These are phyloP conservation scores for Vickermania ingenoplastis DNA, from an alignment of 208 protist species.

Conservation along the genomic window DNA sequence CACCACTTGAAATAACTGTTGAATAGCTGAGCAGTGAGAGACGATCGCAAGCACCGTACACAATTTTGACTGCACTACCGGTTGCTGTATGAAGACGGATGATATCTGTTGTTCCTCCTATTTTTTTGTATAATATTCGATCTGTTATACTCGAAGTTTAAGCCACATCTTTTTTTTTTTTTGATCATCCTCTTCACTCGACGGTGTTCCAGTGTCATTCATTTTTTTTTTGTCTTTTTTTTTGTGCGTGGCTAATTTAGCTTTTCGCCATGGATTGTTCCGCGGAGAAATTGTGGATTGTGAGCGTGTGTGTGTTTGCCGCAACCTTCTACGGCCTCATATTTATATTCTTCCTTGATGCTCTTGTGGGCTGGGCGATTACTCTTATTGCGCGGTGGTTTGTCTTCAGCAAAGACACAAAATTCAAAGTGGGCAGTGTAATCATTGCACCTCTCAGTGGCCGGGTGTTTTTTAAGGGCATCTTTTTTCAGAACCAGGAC, in stretches of 20 bases:
- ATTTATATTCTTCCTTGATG: slow-evolving; percentile 61
- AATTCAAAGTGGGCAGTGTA: slow-evolving; percentile 37
- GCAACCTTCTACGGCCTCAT: slow-evolving; percentile 47
- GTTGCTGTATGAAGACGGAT: no score
- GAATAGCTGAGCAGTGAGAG: no score
- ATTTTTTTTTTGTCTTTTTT: slow-evolving; percentile 7
- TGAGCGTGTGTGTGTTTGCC: slow-evolving; percentile 63
- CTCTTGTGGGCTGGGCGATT: slow-evolving; percentile 24
- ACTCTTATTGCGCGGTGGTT: slow-evolving; percentile 48
- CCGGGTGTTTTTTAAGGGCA: slow-evolving; percentile 62
- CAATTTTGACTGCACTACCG: no score
- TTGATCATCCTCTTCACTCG: not conserved
- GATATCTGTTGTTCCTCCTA: no score
- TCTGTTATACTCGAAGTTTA: no score
- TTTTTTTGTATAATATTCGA: no score
- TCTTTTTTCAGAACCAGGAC: slow-evolving; percentile 75
- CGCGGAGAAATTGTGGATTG: slow-evolving; percentile 31
- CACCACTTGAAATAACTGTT: no score
- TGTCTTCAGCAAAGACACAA: slow-evolving; percentile 47
- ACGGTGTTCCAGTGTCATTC: not conserved
- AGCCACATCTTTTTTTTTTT: no score
- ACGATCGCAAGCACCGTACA: no score
- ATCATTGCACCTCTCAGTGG: slow-evolving; percentile 49
- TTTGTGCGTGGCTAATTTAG: slow-evolving; percentile 1
- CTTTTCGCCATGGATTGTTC: slow-evolving; percentile 6